Base-by-base conservation (phyloP, 2,329 filamentous ascomycete genomes). In the Xylaria sp. region DNA sequence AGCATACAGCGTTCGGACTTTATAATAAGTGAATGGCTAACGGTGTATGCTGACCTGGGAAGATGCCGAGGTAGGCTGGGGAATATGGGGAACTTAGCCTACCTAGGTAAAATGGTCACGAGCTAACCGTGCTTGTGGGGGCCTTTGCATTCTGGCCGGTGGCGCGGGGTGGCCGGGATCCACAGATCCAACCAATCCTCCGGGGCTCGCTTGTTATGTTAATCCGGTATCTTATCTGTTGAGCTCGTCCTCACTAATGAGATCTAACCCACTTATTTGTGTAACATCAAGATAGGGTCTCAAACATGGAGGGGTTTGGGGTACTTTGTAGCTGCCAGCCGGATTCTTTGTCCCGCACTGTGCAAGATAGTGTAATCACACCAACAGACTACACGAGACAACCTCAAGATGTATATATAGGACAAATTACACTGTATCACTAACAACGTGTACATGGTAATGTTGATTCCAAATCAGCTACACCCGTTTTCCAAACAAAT, bases 61-160 rank as follows among this genome's bases (percentile, higher is more conserved):
- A 55, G 62, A 57, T 69, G 60, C 67, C 67, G 67, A 69, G 67
- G 67, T 67, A 67, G 64, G 57, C 51, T 61, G 56, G 63, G 50
- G 47, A 49, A 47, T 53, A 53, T 63, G 63, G 59, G 63, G 62
- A 29, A 58, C 22, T 25, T 29, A 57, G 38, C 27, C 20, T 56
- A 27, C 38, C 59, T 54, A 53, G 61, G 54, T 20, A 47, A 17
- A 45, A n/a, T 22, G 49, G 55, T 50, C 49, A 25, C 56, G 38
- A 50, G n/a, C 50, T 31, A 38, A 58, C 53, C 17, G n/a, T 15
- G 31, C 29, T 13, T 58, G 38, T 38, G 29, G 47, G 58, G 13
- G 17, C n/a, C 36, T n/a, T 13, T 42, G 27, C 20, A 17, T 5
- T 25, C 15, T 11, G 36, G 36, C 2, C 15, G 3, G 9, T 11